Base-by-base conservation (phyloP, 768 basidiomycete genomes). In the Lentinula aciculospora region DNA sequence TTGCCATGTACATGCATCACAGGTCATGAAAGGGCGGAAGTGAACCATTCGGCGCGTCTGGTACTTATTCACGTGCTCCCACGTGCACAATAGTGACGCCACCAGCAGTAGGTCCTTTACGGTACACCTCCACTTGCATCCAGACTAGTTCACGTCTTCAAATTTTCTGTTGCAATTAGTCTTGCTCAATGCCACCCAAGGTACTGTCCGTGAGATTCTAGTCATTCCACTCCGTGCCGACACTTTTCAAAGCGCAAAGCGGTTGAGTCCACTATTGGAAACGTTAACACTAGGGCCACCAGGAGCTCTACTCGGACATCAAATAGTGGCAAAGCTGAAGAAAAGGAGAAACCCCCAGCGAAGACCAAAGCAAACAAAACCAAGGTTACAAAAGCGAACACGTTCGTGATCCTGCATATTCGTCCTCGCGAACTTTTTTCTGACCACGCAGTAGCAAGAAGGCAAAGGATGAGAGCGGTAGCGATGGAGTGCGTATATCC, bases 131-230 rank as follows among this genome's bases (percentile, higher is more conserved):
- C 47, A 27, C 31, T 29, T 29, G 15, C 27, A 27, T 31, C 27
- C 12, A n/a, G n/a, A n/a, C n/a, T 2, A 1, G 17, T 12, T 12
- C 8, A 13, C 45, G 8, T n/a, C 29, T 32, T 7, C 19, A 27
- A 17, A n/a, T 49, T 32, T 17, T 17, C 15, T 27, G 17, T 29
- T 17, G 3, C 6, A 37, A 19, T 13, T 29, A 32, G 23, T 12
- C 25, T 17, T 32, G 15, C 31, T 15, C 9, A 3, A 57, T 57
- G 56, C 56, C 55, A 28, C 55, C 56, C 13, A 57, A 57, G 56
- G 56, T 57, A 36, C 8, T 13, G 37, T 4, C 27, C 29, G 8
- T n/a, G 21, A 39, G n/a, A 19, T 15, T 54, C 1, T 39, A 25
- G 2, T 13, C 10, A 28, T 23, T 28, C 19, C 17, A 13, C 21